Conservation (phyloP, 1,284 basidiomycete genomes). For the Cryptococcus sp. region DNA sequence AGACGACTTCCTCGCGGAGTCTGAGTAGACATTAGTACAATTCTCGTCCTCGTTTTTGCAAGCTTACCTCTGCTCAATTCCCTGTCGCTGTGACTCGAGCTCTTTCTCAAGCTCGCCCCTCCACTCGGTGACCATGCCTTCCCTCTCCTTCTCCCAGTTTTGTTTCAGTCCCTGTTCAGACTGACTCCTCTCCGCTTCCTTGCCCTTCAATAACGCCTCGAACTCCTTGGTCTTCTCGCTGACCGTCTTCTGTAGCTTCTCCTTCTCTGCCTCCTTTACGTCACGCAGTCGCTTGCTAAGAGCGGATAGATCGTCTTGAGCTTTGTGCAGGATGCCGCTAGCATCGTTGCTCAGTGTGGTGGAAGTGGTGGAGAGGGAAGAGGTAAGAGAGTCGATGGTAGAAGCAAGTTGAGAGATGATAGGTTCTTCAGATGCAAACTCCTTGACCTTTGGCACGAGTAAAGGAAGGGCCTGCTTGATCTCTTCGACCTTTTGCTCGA, state of each 20-base stretch:
- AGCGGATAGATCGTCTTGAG: constrained; percentile 78
- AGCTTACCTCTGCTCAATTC: constrained; percentile 86
- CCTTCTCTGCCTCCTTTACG: constrained; percentile 78
- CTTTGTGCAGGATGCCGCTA: constrained; percentile 60
- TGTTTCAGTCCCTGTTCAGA: constrained; percentile 86
- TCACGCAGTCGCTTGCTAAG: constrained; percentile 77
- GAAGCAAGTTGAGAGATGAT: constrained; percentile 88
- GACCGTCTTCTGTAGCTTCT: constrained; percentile 72
- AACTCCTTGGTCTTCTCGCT: constrained; percentile 84
- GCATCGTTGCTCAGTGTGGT: constrained; percentile 63
- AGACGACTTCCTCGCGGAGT: constrained; percentile 89
- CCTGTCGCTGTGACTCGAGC: constrained; percentile 81
- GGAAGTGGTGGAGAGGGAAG: constrained; percentile 71
- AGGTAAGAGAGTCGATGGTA: constrained; percentile 89
- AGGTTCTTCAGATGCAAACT: constrained; percentile 76
- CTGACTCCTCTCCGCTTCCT: constrained; percentile 80
- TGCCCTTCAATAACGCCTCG: constrained; percentile 74
- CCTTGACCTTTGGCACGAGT: constrained; percentile 76
- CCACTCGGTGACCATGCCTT: constrained; percentile 74
- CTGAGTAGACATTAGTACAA: constrained; percentile 54
- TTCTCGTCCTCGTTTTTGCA: background rate
- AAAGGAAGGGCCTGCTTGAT: constrained; percentile 64
- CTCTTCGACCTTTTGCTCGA: constrained; percentile 13
- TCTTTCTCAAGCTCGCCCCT: constrained; percentile 84
- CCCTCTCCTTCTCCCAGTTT: constrained; percentile 77